Evolutionary conservation across 495 filamentous ascomycete genomes (phyloP), one percentile per base, ranked within the genome.

Genomic region (Mycothermus thermophilus): DNA sequence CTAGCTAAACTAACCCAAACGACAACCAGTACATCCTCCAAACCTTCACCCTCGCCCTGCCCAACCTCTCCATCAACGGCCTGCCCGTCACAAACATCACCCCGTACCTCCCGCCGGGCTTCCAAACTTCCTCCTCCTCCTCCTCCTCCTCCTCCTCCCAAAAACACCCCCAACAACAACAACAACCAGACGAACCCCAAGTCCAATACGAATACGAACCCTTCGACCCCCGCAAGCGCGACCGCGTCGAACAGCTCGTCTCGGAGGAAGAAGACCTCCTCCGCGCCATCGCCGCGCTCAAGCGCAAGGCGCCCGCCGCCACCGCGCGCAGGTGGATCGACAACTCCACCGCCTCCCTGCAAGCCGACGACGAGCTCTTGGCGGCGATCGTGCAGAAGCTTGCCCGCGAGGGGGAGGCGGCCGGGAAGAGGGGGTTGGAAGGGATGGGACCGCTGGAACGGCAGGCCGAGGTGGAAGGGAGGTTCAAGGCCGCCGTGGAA

Each of bases 51-150:
- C 67, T 71, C 29, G 74, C 82, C 23, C 65, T 74, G 27, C 62
- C 71, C 32, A 84, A 78, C 47, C 72, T 93, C 35, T 69, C 65
- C 38, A 81, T 94, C 59, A 94, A 94, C 61, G 86, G 86, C 12
- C 64, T 93, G 11, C 56, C 53, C 27, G 55, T 66, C 22, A 59
- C 17, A 63, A 28, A 24, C 33, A 15, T n/a, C n/a, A 11, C 37
- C 0, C 4, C 28, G 13, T 27, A 18, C 10, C 15, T 16, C 34
- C 27, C 0, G 3, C 64, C 3, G 47, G 6, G 6, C 22, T 11
- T 11, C 22, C 57, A 7, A 61, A 62, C 30, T 69, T 72, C 51
- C 36, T 66, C 18, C 32, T 50, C 8, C 17, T n/a, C n/a, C n/a
- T n/a, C n/a, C n/a, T n/a, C n/a, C n/a, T n/a, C n/a, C n/a, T n/a